Evolutionary conservation across 2,329 filamentous ascomycete genomes (phyloP), one percentile per base, ranked within the genome.

Genomic region (Chaetomiaceae sp.): DNA sequence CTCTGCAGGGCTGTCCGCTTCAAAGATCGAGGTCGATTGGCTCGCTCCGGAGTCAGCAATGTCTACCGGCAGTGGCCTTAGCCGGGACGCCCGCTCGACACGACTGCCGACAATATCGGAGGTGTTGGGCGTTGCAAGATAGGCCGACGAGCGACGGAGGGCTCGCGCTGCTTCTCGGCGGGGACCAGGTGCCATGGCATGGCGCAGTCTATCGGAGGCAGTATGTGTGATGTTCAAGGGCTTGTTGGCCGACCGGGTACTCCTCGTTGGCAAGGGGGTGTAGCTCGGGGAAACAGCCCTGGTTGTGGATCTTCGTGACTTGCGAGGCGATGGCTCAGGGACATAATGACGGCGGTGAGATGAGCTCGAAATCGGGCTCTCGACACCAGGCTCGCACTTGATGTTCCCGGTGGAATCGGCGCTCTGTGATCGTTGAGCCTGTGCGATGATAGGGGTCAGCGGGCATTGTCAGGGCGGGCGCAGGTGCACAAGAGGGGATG

Each of bases 101-200:
- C 52, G 50, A 12, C 49, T 51, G 8, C 58, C 56, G 10, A 58
- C 54, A 4, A 72, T 49, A 47, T 79, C 76, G 10, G 76, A 74
- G 10, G 72, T 68, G 53, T 81, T 78, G n/a, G 79, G 79, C 0
- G 79, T 83, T 12, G 75, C 73, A 17, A 78, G 68, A 37, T 63
- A 64, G 6, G 54, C 49, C 2, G 52, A 74, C 60, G 49, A 59
- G 49, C 55, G 55, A 22, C 58, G 57, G 29, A 52, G 49, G 10
- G 42, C 26, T 48, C 50, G 62, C 15, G 62, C 59, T 20, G 49
- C 50, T 8, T 65, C 62, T 35, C 56, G 56, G 6, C 60, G 60
- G 14, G 60, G 56, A 22, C 58, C 57, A 17, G 62, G 58, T 22
- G 62, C 57, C 6, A 67, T 56, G 17, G 62, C 62, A 27, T 68